Evolutionary conservation across 495 filamentous ascomycete genomes (phyloP), one percentile per base, ranked within the genome.

Genomic region (Sabuloglossum arenarium): DNA sequence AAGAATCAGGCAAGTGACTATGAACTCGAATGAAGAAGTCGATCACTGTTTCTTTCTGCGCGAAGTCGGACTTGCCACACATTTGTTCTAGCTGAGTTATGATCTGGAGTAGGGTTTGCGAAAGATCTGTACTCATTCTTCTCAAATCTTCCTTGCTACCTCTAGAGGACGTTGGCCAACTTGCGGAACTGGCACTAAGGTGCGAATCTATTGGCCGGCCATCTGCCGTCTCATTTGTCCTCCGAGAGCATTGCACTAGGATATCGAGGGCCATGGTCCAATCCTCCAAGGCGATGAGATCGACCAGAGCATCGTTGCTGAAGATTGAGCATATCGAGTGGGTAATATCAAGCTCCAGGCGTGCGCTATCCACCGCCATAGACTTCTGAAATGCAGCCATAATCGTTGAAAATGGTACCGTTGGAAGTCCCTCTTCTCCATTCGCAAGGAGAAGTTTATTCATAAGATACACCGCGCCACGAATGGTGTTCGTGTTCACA

Each of bases 401-500:
- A 43, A 68, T 56, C 24, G 62, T 71, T 12, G 73, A 68, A 55
- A 79, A 72, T 27, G 79, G 74, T 25, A 82, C 69, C 23, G 70
- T 61, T 6, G 82, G 82, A 61, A 85, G 79, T 29, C 80, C 79
- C 59, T 81, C 77, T 58, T 74, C 69, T 4, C 73, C 68, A 45
- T 77, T 72, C 57, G 78, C 81, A 64, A 65, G 74, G 55, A 75
- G 74, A 58, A 75, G 74, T 68, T 82, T 84, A 28, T 77, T 76
- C 45, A 90, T 73, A 12, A 85, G 76, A 47, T 79, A 78, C 23
- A 88, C 68, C 0, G 83, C 76, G 1, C 84, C 84, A 42, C 83
- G 77, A 8, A 85, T 69, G 32, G 80, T 70, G 56, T 83, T 80
- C 54, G 75, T 73, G 56, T 77, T 81, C 56, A 75, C 76, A 47